These are phyloP conservation scores for Polygonum maritimum DNA, from an alignment of 148 eudicot genomes.

Conservation along the genomic window DNA sequence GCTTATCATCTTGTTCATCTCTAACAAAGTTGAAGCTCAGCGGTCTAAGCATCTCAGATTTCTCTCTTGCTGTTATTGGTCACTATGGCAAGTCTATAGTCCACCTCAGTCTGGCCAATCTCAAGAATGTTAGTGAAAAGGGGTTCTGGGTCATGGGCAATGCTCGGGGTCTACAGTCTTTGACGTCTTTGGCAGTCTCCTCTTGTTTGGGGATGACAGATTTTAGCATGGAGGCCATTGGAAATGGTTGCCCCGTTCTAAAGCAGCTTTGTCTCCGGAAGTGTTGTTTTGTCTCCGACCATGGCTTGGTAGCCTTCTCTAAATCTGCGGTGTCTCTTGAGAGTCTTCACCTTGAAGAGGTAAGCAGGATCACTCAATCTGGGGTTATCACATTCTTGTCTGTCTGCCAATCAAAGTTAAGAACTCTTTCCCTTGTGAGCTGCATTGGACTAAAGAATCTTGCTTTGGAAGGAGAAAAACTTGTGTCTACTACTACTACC, in stretches of 20 bases:
- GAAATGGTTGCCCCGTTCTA: conserved; percentile 50
- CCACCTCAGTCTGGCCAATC: conserved; percentile 45
- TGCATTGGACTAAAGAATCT: conserved; percentile 72
- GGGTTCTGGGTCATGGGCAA: conserved; percentile 93
- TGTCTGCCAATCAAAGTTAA: conserved; percentile 40
- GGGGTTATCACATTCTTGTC: conserved; percentile 53
- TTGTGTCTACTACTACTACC: conserved; percentile 13
- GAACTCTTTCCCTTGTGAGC: conserved; percentile 54
- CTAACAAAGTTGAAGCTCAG: conserved; percentile 66
- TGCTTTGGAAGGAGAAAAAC: conserved; percentile 19
- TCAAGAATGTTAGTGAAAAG: conserved; percentile 55
- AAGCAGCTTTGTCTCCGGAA: conserved; percentile 56
- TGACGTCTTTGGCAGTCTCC: conserved; percentile 41
- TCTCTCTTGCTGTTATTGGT: conserved; percentile 78
- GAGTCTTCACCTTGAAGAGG: conserved; percentile 69
- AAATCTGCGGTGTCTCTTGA: conserved; percentile 52
- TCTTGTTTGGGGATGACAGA: conserved; percentile 71
- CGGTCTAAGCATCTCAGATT: conserved; percentile 53
- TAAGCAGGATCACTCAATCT: conserved; percentile 48
- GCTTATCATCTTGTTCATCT: conserved; percentile 37
- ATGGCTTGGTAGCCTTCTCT: conserved; percentile 53
- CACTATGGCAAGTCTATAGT: conserved; percentile 64
- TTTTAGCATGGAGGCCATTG: conserved; percentile 63
- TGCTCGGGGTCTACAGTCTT: conserved; percentile 47
- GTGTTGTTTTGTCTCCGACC: conserved; percentile 63